phyloP scores from a whole-genome alignment of 495 filamentous ascomycete genomes.

The Talaromyces wortmannii region DNA sequence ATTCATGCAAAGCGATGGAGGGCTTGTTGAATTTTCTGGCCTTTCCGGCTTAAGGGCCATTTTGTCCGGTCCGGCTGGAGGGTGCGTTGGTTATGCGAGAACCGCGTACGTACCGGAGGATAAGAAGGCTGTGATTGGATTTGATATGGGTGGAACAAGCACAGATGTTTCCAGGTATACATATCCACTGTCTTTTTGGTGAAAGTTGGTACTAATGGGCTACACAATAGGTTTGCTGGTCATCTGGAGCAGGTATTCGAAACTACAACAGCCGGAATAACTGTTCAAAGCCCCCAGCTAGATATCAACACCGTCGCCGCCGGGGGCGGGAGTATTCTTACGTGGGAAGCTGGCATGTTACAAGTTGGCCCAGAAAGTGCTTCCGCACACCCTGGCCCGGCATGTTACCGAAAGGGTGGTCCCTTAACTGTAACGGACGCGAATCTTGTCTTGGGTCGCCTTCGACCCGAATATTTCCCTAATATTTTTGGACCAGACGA shows the following conservation, averaged over 20 bases:
- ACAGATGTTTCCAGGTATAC: conserved; percentile 70
- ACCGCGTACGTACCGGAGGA: conserved; percentile 78
- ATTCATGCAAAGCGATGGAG: conserved; percentile 46
- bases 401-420: conserved; percentile 86
- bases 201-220: too few relatives aligned
- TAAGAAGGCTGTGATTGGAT: conserved; percentile 81
- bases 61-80: conserved; percentile 49
- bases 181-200: conserved; percentile 26
- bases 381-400: conserved; percentile 81
- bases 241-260: conserved; percentile 92
- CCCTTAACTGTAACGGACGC: conserved; percentile 89
- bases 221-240: conserved; percentile 43
- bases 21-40: conserved; percentile 34
- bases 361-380: conserved; percentile 91
- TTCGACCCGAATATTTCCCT: conserved; percentile 90
- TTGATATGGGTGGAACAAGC: conserved; percentile 91
- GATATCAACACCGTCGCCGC: conserved; percentile 96
- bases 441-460: conserved; percentile 74
- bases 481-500: conserved; percentile 88
- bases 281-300: conserved; percentile 85
- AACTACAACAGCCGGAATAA: conserved; percentile 88
- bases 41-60: conserved; percentile 48
- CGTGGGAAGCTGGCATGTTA: conserved; percentile 81
- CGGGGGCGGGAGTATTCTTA: conserved; percentile 80
- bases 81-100: conserved; percentile 81